A percentile compares a stretch with the other conserved stretches of the same genome.
Evolutionary conservation across 208 protist species (phyloP).

Genomic region (Leishmania arabica): DNA sequence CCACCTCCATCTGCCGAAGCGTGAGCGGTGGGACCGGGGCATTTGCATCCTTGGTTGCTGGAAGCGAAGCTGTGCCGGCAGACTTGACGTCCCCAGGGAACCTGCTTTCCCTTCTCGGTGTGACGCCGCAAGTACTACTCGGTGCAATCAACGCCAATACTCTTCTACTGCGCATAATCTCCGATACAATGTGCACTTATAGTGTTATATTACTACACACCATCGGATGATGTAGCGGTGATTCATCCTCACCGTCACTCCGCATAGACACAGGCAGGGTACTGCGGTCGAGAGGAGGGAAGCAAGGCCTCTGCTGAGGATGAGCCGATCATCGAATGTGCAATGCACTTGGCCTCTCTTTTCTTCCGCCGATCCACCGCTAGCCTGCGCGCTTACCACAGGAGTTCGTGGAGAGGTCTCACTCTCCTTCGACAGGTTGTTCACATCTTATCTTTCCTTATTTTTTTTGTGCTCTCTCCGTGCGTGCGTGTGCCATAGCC

Average conservation of each 20-base stretch:
- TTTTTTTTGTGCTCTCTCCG: conserved; percentile 4
- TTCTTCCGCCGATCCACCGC: neutral
- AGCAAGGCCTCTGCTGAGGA: neutral
- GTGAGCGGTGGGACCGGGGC: conserved; percentile 34
- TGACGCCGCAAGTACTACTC: conserved; percentile 57
- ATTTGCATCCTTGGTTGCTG: conserved; percentile 27
- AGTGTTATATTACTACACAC: conserved; percentile 68
- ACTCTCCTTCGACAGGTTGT: conserved; percentile 22
- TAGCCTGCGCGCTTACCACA: neutral
- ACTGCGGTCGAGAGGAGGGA: neutral
- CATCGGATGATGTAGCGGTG: neutral
- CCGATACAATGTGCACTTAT: conserved; percentile 94
- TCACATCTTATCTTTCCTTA: conserved; percentile 26
- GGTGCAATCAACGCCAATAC: conserved; percentile 58
- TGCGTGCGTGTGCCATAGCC: neutral
- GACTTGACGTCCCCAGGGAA: conserved; percentile 47
- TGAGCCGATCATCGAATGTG: neutral
- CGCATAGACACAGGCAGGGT: neutral
- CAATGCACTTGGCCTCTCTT: neutral
- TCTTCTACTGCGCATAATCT: conserved; percentile 76
- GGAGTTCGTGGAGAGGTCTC: neutral
- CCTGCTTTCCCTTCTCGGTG: conserved; percentile 53
- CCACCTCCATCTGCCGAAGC: conserved; percentile 39
- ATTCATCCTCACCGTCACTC: neutral
- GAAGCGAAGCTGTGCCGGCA: conserved; percentile 31